Percentiles rank a stretch among this genome's conserved stretches.
Evolutionary conservation across 768 basidiomycete species (phyloP).

Genomic region (Agaricus sinodeliciosus): DNA sequence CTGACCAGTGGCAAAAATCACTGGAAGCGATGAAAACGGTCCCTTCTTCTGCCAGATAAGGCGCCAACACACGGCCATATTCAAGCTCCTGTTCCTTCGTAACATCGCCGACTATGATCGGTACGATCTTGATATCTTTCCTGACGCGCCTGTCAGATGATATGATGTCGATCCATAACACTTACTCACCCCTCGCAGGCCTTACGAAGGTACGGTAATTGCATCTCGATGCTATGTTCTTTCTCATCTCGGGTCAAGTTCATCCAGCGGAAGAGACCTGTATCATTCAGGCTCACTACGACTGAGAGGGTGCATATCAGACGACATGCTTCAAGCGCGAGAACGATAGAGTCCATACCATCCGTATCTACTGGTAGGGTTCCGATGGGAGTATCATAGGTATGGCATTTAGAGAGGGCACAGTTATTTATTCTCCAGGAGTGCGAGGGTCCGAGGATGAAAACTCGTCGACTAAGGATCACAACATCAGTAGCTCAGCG

Average conservation of each 20-base stretch:
- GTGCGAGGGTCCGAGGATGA: constrained; percentile 95
- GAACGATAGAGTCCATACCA: constrained; percentile 41
- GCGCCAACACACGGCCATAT: constrained; percentile 70
- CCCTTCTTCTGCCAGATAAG: constrained; percentile 69
- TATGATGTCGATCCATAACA: neutral
- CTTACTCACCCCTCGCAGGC: constrained; percentile 66
- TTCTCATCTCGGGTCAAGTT: constrained; percentile 69
- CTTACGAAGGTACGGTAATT: constrained; percentile 86
- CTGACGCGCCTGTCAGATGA: constrained; percentile 26
- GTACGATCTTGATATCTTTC: constrained; percentile 74
- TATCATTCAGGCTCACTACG: constrained; percentile 54
- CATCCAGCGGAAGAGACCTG: constrained; percentile 69
- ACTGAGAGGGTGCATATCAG: constrained; percentile 33
- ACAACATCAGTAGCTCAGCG: constrained; percentile 1
- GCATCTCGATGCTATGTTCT: constrained; percentile 98
- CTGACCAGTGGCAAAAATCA: constrained; percentile 97
- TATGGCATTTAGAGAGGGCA: constrained; percentile 71
- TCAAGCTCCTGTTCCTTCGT: constrained; percentile 47
- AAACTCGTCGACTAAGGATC: constrained; percentile 71
- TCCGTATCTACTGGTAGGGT: constrained; percentile 70
- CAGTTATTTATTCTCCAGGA: constrained; percentile 84
- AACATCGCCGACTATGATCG: constrained; percentile 84
- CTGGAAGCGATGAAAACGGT: constrained; percentile 90
- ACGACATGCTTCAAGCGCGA: neutral
- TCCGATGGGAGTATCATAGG: constrained; percentile 85